Evolutionary conservation across 2,329 filamentous ascomycete species (phyloP).

Genomic region (Epichloe baconii): DNA sequence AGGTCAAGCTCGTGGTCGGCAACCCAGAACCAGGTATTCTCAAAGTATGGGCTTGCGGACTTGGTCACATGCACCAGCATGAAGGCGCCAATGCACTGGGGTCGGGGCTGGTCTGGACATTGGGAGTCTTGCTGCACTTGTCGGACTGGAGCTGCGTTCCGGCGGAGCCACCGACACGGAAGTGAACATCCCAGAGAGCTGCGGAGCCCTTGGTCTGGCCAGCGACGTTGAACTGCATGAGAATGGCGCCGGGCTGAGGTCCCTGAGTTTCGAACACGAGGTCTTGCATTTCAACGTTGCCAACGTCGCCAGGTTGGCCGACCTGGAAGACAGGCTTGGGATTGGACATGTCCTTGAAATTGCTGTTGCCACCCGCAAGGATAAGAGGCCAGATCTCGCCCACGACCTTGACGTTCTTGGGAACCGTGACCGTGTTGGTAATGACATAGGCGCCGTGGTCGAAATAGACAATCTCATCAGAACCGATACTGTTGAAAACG

Average conservation of each 20-base stretch:
- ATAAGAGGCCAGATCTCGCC: constrained; percentile 88
- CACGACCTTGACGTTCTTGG: constrained; percentile 72
- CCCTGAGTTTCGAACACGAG: constrained; percentile 76
- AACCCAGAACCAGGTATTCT: constrained; percentile 87
- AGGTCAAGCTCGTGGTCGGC: constrained; percentile 82
- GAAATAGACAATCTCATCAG: constrained; percentile 58
- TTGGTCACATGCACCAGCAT: constrained; percentile 52
- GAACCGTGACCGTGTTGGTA: constrained; percentile 56
- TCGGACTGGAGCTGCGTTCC: constrained; percentile 74
- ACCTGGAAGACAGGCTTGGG: constrained; percentile 79
- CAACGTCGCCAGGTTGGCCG: constrained; percentile 62
- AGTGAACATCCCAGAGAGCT: constrained; percentile 92
- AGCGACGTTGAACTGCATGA: constrained; percentile 83
- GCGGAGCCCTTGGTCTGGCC: constrained; percentile 53
- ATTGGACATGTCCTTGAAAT: constrained; percentile 62
- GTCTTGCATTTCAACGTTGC: constrained; percentile 77
- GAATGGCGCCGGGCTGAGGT: constrained; percentile 71
- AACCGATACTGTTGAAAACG: constrained; percentile 53
- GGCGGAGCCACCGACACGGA: constrained; percentile 76
- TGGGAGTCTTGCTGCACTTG: constrained; percentile 66
- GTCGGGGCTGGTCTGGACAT: constrained; percentile 45
- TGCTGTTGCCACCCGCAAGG: constrained; percentile 59
- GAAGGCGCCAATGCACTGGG: constrained; percentile 61
- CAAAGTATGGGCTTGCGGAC: constrained; percentile 60
- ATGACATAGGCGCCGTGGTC: constrained; percentile 64